Evolutionary conservation across 768 basidiomycete genomes (phyloP), one percentile per base, ranked within the genome.

Genomic region (Polyporus arcularius): DNA sequence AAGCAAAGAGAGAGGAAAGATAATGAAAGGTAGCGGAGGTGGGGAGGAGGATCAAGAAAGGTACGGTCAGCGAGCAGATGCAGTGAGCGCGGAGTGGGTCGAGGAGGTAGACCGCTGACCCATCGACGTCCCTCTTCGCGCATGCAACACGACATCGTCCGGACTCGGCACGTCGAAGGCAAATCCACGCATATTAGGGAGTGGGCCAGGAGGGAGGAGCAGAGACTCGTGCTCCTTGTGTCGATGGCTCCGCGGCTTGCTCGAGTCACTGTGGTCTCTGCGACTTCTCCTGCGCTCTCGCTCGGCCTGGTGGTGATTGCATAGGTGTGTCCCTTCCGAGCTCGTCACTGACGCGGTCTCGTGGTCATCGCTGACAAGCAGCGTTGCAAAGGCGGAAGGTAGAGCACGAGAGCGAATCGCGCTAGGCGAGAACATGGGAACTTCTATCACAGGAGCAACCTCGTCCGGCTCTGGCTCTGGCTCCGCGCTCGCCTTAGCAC

Each of bases 151-250:
- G 63, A 92, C 75, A 68, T 98, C 96, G 66, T 98, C 96, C 21
- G 96, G 96, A 73, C 95, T 97, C 39, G 92, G 92, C 26, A 80
- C 82, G 63, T 94, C 86, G 69, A 95, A 94, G 10, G 85, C 76
- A 70, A 92, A 92, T 3, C 76, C 74, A 18, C 68, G 61, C 42
- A 71, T 70, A 16, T 76, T 67, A 14, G 74, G 68, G 8, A 69
- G 68, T 42, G 76, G 61, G 54, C 74, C 73, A 16, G 80, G 76
- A n/a, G 79, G 74, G 18, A 73, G 54, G 1, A 56, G 65, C 9
- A 64, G 67, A 62, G 50, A 5, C n/a, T 51, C 61, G 30, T 32
- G 55, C 21, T 60, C 62, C 62, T 28, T 57, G 18, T 30, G 50
- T n/a, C 39, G 54, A 16, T 31, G 51, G 8, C 53, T 42, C 32